Evolutionary conservation across 148 eudicot genomes (phyloP).

Genomic region (Gaultheria prostrata): DNA sequence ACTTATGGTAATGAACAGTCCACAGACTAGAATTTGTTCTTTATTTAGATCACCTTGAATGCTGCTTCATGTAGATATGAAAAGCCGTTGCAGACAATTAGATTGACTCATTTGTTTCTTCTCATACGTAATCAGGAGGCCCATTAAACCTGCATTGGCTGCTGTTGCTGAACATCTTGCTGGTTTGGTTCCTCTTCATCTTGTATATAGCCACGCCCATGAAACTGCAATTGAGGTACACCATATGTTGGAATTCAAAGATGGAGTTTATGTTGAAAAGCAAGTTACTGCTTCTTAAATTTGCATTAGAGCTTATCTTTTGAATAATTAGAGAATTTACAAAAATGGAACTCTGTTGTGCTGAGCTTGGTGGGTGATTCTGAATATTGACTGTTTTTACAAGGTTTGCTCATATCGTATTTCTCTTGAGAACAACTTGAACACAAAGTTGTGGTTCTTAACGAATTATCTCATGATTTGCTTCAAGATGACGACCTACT

Average conservation of each 20-base stretch:
- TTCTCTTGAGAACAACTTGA: too few species aligned
- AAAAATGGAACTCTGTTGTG: background rate
- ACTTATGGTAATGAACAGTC: background rate
- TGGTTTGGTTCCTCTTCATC: constrained; percentile 93
- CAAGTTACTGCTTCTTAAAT: background rate
- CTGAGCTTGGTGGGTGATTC: background rate
- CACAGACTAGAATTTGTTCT: background rate
- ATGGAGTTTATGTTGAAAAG: background rate
- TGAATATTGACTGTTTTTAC: background rate
- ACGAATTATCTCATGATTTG: background rate
- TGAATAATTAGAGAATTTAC: background rate
- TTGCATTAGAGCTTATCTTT: background rate
- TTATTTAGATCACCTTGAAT: background rate
- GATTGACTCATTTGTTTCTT: constrained; percentile 1
- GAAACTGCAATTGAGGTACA: constrained; percentile 91
- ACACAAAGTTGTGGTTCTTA: too few species aligned
- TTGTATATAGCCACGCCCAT: constrained; percentile 91
- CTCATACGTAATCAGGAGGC: constrained; percentile 50
- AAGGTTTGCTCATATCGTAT: background rate
- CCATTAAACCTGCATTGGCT: constrained; percentile 85
- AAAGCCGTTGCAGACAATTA: constrained; percentile 10
- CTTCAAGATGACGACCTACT: background rate
- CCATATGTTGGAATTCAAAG: background rate
- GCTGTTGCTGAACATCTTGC: constrained; percentile 91
- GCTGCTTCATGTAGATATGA: background rate